A percentile compares a stretch with the other conserved stretches of the same genome.
Conservation (phyloP, 2,329 filamentous ascomycete genomes). For the Hirsutella rhossiliensis region DNA sequence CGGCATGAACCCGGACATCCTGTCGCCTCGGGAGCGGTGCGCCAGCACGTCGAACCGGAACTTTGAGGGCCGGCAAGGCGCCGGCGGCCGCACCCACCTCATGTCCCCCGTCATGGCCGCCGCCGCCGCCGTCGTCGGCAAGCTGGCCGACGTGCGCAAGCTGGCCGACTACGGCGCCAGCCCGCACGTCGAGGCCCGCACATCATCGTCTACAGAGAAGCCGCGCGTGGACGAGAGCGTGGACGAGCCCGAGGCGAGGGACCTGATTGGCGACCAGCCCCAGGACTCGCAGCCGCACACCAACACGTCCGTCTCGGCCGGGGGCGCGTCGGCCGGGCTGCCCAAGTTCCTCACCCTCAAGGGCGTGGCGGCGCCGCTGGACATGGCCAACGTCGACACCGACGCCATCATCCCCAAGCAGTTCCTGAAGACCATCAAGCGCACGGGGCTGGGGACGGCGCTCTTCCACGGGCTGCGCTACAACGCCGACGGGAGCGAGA, state of each 20-base stretch:
- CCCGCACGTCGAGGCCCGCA: slow-evolving; percentile 46
- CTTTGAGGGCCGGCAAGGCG: slow-evolving; percentile 93
- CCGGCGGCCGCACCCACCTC: slow-evolving; percentile 79
- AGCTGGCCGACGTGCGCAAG: slow-evolving; percentile 83
- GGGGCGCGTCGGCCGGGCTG: slow-evolving; percentile 45
- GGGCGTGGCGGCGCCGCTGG: slow-evolving; percentile 78
- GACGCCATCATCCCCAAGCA: slow-evolving; percentile 99
- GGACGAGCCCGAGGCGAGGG: slow-evolving; percentile 36
- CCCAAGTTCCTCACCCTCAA: slow-evolving; percentile 75
- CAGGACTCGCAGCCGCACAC: slow-evolving; percentile 54
- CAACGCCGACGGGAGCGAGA: slow-evolving; percentile 60
- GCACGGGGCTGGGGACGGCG: slow-evolving; percentile 78
- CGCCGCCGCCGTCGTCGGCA: slow-evolving; percentile 78
- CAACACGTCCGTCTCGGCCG: slow-evolving; percentile 39
- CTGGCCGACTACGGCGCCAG: slow-evolving; percentile 49
- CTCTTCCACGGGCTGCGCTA: slow-evolving; percentile 81
- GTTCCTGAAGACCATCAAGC: slow-evolving; percentile 98
- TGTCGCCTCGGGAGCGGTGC: slow-evolving; percentile 83
- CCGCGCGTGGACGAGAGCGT: slow-evolving; percentile 41
- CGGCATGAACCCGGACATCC: slow-evolving; percentile 98
- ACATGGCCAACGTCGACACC: slow-evolving; percentile 90
- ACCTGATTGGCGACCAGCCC: slow-evolving; percentile 43
- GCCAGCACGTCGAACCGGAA: slow-evolving; percentile 95
- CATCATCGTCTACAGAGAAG: slow-evolving; percentile 23
- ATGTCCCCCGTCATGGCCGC: slow-evolving; percentile 98